These are phyloP conservation scores for Yamadazyma siamensis DNA, from an alignment of 1,139 yeast species.

Conservation along the genomic window DNA sequence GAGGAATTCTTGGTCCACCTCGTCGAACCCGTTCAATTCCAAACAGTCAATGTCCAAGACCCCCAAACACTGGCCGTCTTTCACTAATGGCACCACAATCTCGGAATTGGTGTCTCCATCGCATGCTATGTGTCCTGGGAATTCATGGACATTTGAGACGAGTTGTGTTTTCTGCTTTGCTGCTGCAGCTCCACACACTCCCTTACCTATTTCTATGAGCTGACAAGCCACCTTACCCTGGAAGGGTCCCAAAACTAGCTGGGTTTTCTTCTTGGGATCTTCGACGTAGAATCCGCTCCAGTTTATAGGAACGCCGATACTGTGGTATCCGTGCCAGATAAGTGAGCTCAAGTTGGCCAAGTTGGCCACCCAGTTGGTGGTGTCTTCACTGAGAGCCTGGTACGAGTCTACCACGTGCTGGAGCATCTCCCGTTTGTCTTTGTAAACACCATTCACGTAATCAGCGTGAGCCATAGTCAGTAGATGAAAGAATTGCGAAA, in stretches of 20 bases:
- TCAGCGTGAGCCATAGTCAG: conserved; percentile 52
- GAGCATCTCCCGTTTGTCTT: conserved; percentile 54
- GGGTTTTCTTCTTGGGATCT: conserved; percentile 30
- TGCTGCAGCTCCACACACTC: conserved; percentile 93
- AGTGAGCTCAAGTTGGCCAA: conserved; percentile 81
- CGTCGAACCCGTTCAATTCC: conserved; percentile 60
- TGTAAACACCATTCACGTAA: conserved; percentile 38
- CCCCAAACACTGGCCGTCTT: conserved; percentile 51
- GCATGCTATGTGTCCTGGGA: conserved; percentile 95
- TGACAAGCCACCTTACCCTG: conserved; percentile 98
- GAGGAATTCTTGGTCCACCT: conserved; percentile 54
- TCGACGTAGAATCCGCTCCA: conserved; percentile 90
- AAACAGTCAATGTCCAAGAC: conserved; percentile 88
- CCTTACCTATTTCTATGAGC: conserved; percentile 67
- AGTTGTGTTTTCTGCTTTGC: conserved; percentile 54
- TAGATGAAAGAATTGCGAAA: neutral
- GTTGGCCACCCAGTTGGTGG: conserved; percentile 84
- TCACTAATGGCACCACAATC: conserved; percentile 78
- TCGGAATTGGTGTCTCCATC: conserved; percentile 94
- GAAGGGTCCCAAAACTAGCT: conserved; percentile 82
- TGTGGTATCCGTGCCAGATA: conserved; percentile 82
- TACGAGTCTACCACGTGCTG: conserved; percentile 59
- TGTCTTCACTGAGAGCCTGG: conserved; percentile 58
- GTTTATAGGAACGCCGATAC: conserved; percentile 58
- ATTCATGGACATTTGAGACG: conserved; percentile 71